Conservation (phyloP, 2,329 filamentous ascomycete species). For the Exserohilum rostratum region DNA sequence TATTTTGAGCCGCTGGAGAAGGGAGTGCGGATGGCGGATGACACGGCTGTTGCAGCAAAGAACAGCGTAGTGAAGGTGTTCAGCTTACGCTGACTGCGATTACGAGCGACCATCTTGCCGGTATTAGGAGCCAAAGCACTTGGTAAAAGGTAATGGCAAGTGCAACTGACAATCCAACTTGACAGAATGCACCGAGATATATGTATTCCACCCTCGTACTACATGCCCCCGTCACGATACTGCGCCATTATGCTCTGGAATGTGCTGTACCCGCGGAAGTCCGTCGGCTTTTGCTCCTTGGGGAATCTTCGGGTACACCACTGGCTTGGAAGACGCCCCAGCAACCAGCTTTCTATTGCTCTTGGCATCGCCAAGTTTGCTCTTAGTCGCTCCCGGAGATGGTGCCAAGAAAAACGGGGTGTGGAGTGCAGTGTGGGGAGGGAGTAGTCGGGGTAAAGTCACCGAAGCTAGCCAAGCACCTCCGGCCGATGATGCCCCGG, state of each 20-base stretch:
- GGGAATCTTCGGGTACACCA: slow-evolving; percentile 8
- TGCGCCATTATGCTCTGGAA: not conserved
- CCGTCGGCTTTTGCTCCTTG: slow-evolving; percentile 7
- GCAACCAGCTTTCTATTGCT: not conserved
- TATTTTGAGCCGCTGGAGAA: slow-evolving; percentile 1
- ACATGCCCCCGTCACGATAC: slow-evolving; percentile 1
- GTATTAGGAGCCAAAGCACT: slow-evolving; percentile 3
- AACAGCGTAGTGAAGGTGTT: slow-evolving; percentile 21
- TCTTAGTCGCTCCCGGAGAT: not conserved
- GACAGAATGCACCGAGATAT: slow-evolving; percentile 8
- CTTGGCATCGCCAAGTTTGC: slow-evolving; percentile 6
- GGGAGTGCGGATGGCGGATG: slow-evolving; percentile 17
- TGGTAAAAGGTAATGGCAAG: not conserved
- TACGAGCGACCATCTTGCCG: slow-evolving; percentile 16
- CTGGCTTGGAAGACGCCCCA: not conserved
- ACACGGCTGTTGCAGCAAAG: slow-evolving; percentile 21
- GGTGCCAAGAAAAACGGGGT: slow-evolving; percentile 19
- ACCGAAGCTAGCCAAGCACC: slow-evolving; percentile 6
- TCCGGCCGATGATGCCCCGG: slow-evolving; percentile 9
- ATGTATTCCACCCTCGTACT: slow-evolving; percentile 12
- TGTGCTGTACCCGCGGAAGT: slow-evolving; percentile 10
- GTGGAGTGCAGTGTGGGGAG: slow-evolving; percentile 21
- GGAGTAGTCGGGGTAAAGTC: slow-evolving; percentile 5
- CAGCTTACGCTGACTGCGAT: slow-evolving; percentile 17
- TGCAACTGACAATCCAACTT: not conserved